Base-by-base conservation (phyloP, 1,139 yeast genomes). In the Suhomyces bolitotheri region DNA sequence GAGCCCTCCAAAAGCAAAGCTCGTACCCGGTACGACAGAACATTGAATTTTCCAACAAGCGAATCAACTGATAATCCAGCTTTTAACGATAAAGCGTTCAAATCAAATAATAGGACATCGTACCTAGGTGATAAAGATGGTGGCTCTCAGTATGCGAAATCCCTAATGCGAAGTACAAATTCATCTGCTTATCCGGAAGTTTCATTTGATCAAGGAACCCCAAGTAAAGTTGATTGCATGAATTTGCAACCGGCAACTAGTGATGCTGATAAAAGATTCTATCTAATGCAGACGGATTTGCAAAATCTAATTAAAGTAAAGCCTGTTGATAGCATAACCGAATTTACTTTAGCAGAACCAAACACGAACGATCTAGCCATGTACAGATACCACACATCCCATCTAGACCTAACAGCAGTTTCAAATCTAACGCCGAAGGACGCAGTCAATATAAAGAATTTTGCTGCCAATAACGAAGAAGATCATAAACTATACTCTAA, bases 401-500 rank as follows among this genome's bases (percentile, higher is more conserved):
- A 35, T 13, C 9, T 21, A 22, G 14, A n/a, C 4, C 23, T 13
- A 13, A 22, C n/a, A 21, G 16, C 20, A 8, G 4, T 4, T 6
- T 15, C 29, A 10, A 14, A 10, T 13, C 20, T 21, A 3, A 22
- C 14, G 8, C 6, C 7, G 8, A 17, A 8, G 6, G 8, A 8
- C 20, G 7, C 8, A 6, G 8, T 17, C 8, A 17, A 17, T 17
- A 6, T 8, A 14, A 22, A 21, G 25, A 28, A 22, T 11, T 13
- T 11, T 13, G 25, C 22, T 8, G 8, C 20, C 12, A 28, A 35
- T 21, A 38, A 46, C 17, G 27, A 45, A 1, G 50, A 44, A 25
- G 63, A 58, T 31, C 34, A 53, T 14, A 43, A 44, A 21, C 24
- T 54, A 7, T 64, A 64, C 33, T 39, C 52, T 1, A 51, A 47